phyloP scores from a whole-genome alignment of 106 monocot species.

The Platanthera zijinensis region DNA sequence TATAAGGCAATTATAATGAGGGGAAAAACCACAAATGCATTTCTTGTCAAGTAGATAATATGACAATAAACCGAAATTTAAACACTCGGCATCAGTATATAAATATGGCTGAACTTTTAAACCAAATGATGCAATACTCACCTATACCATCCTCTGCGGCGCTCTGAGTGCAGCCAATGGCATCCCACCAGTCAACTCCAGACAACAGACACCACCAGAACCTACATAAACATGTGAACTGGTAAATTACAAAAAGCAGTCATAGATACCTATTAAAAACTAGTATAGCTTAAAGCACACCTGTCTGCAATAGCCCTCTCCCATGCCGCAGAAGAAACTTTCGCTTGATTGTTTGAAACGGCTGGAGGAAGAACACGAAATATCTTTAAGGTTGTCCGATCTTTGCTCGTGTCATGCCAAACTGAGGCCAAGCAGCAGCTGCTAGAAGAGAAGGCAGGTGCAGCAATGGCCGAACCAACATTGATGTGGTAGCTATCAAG shows the following conservation, averaged over 20 bases:
- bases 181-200: constrained; percentile 99
- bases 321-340: constrained; percentile 68
- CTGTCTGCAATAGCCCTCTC: constrained; percentile 96
- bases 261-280: background rate
- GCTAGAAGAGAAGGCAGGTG: constrained; percentile 94
- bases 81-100: background rate
- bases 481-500: constrained; percentile 90
- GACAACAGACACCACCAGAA: constrained; percentile 99
- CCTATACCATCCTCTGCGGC: constrained; percentile 98
- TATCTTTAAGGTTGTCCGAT: constrained; percentile 83
- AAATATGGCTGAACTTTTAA: background rate
- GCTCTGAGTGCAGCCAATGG: constrained; percentile 96
- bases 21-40: background rate
- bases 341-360: constrained; percentile 43
- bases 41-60: background rate
- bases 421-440: constrained; percentile 95
- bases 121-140: constrained; percentile 22
- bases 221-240: constrained; percentile 22
- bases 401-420: constrained; percentile 93
- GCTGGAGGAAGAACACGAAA: constrained; percentile 93
- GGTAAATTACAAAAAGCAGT: background rate
- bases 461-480: constrained; percentile 88
- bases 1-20: too few species aligned
- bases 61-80: background rate
- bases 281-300: constrained; percentile 13